Evolutionary conservation across 2,329 filamentous ascomycete genomes (phyloP), one percentile per base, ranked within the genome.

Genomic region (Fusarium mexicanum): DNA sequence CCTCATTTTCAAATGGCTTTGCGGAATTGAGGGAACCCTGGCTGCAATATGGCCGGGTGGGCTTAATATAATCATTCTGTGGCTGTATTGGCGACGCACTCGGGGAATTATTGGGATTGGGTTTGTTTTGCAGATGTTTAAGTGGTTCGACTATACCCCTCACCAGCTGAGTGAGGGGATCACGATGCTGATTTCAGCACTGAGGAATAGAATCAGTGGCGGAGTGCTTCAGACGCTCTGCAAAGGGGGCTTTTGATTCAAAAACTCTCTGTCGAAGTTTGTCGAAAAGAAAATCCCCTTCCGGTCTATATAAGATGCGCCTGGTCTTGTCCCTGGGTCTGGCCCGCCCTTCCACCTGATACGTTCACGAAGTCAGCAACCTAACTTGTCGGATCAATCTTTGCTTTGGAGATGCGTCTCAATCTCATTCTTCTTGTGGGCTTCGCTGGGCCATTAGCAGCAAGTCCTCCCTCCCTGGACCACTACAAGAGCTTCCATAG

Each of bases 381-480:
- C 33, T 20, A 20, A n/a, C 37, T 69, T 51, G 11, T 11, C 43
- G 37, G n/a, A 41, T 29, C 11, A 37, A 46, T 41, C 17, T 50
- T 62, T 20, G 10, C 14, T 31, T 22, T 37, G 13, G 64, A 40
- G 26, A 72, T 66, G 69, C 59, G 67, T 65, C 40, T 37, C 35
- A 24, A 48, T 46, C 17, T 70, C 53, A 46, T 55, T 50, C 37
- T 73, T 20, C 24, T 72, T 14, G 59, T 64, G 24, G 40, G 48
- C 59, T 55, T 72, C 43, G 59, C 54, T 18, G 64, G 66, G 70
- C 59, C 48, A 18, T 31, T 46, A 24, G 40, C 38, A 31, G 69
- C 69, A 29, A 37, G 35, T 37, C 35, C 35, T 43, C 57, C 69
- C 43, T 55, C 14, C 26, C 13, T 60, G 57, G 22, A 38, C 43